These are phyloP conservation scores for Triticum turgidum DNA, from an alignment of 176 grass and related monocot genomes.

Conservation along the genomic window DNA sequence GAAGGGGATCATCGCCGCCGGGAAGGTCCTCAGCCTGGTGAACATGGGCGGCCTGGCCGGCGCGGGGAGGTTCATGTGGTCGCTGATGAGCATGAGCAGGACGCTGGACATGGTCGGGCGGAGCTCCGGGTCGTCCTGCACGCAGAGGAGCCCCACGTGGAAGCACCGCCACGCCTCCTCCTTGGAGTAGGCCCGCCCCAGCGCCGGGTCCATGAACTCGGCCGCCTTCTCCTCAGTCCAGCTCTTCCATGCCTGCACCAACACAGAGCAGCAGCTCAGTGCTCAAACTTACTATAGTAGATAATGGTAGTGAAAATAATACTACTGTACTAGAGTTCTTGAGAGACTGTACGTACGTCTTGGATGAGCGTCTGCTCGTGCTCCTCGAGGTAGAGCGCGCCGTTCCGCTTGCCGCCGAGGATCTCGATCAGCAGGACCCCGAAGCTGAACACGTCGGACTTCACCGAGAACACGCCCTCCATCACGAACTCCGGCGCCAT, in stretches of 20 bases:
- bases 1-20: neutral
- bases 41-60: constrained; percentile 46
- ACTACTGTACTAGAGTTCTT: too few species aligned
- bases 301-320: too few species aligned
- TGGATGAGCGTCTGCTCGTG: constrained; percentile 66
- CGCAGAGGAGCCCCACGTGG: constrained; percentile 72
- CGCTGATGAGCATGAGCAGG: constrained; percentile 71
- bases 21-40: constrained; percentile 12
- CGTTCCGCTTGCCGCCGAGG: constrained; percentile 70
- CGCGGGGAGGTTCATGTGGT: constrained; percentile 48
- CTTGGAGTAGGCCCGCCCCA: constrained; percentile 25
- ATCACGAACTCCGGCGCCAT: constrained; percentile 81
- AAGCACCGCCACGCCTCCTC: constrained; percentile 64
- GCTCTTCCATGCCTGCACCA: constrained; percentile 62
- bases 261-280: neutral
- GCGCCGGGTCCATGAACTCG: constrained; percentile 64
- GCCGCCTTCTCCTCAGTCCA: constrained; percentile 36
- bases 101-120: constrained; percentile 80
- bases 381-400: constrained; percentile 52
- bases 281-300: neutral
- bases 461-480: constrained; percentile 74
- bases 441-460: constrained; percentile 87
- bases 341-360: constrained; percentile 5
- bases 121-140: constrained; percentile 67
- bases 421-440: constrained; percentile 85